Base-by-base conservation (phyloP, 2,329 filamentous ascomycete species). In the Teratosphaeria epicoccoides region DNA sequence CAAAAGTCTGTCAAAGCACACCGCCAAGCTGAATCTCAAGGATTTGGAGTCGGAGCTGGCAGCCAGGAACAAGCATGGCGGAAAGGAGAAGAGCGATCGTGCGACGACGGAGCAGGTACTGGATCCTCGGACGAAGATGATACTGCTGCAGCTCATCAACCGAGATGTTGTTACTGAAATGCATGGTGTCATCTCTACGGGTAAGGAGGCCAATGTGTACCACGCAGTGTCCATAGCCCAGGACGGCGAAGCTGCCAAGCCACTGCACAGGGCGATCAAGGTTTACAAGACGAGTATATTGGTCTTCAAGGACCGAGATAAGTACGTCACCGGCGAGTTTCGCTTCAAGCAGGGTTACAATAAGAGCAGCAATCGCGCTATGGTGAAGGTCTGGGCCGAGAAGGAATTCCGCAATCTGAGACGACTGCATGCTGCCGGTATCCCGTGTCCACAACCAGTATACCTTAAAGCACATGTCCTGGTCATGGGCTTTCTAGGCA, bases 331-430 rank as follows among this genome's bases (percentile, higher is more conserved):
- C 0, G 93, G 93, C 59, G 93, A 98, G 71, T 89, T 90, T 71
- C 79, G 93, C 23, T 98, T 98, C 76, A 82, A 88, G 60, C 79
- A 83, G 55, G 91, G 91, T 47, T 93, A 91, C 67, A 93, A 91
- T 72, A 97, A 96, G 75, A 86, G 86, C 59, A 95, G 89, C 71
- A 95, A 89, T 73, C 82, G 90, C 47, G 89, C 91, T 60, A 97
- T 97, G 91, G 91, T 98, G 60, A 95, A 95, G 70, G 77, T 96
- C 23, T 98, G 93, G 93, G 94, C 94, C 0, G 91, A 98, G 72
- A 98, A 98, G 72, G 93, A 98, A 72, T 95, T 94, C 74, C 82
- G 93, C 43, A 98, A 98, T 70, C 71, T 98, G 63, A 84, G 88
- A 59, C 80, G 93, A 51, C 84, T 98, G 56, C 76, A 94, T 68